Base-by-base conservation (phyloP, 2,329 filamentous ascomycete species). In the Botrytis fragariae region DNA sequence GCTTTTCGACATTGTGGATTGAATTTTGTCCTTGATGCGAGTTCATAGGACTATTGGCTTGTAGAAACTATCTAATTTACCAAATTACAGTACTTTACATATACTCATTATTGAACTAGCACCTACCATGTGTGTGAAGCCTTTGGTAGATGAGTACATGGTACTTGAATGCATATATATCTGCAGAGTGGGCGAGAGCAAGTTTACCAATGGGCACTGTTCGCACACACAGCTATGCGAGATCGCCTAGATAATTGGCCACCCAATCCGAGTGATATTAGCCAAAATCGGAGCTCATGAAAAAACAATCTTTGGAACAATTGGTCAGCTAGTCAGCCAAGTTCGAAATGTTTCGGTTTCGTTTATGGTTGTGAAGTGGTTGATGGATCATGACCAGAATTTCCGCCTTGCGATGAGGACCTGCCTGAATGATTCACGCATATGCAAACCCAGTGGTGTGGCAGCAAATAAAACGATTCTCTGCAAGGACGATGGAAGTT, bases 391-490 rank as follows among this genome's bases (percentile, higher is more conserved):
- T 44, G 32, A 51, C 29, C 29, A 32, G n/a, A 29, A 14, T 54
- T 68, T 35, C 25, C 45, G n/a, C 42, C 62, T 45, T 48, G 44
- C 29, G 62, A 65, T 35, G n/a, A 64, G 39, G 62, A 65, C 20
- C 39, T 45, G 62, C 39, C 62, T 32, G 44, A 25, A 62, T 62
- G 32, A n/a, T 62, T 62, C 60, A 61, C 35, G 22, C 35, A 7
- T 18, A 61, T n/a, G 22, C 59, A 62, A 22, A 67, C 63, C 63
- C 45, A 42, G 44, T 45, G 32, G 63, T 37, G 32, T n/a, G 45
- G 64, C 64, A 68, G 45, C 64, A 68, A 68, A 68, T 68, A 20
- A 68, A 54, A 68, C 64, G 32, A 68, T 39, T 54, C 29, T n/a
- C 45, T 68, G 16, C 35, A 54, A 51, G 35, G 35, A 39, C 45